Evolutionary conservation across 179 eudicot species (phyloP), one percentile per base, ranked within the genome.

Genomic region (Silene vulgaris): DNA sequence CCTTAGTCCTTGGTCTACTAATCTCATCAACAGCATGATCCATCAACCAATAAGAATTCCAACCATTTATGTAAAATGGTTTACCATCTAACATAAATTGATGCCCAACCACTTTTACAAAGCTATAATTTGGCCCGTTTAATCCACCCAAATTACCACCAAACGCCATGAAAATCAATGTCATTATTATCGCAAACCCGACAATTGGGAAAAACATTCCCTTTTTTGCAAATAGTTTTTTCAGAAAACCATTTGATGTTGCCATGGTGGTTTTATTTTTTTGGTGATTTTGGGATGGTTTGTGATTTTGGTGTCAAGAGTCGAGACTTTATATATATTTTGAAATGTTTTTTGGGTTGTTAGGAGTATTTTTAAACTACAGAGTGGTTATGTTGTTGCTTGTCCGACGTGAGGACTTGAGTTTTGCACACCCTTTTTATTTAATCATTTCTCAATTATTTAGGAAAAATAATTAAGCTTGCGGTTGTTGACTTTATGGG

Each of bases 11-110:
- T 13, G 85, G 80, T 70, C 85, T 87, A 66, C 70, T 66, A 4
- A 12, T 14, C 1, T 72, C 87, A 28, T 95, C 89, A 74, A 85
- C 95, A 72, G 90, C 93, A 65, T 89, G 90, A 72, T 92, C 92
- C 97, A 95, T 95, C 63, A 95, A 80, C 98, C 99, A 95, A 76
- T 95, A 95, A 65, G 99, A 92, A 65, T 92, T 95, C 97, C 97
- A 95, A 19, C 99, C 99, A 85, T 95, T 95, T 0, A 90, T 77
- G 74, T 88, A 92, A 69, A 92, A 92, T 5, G 89, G 86, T 66
- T 74, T 81, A 29, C 91, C 96, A 80, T 95, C 95, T 69, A 90
- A 74, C 72, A 81, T 65, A 82, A 92, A 92, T 77, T 90, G 97
- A 69, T 87, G 88, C 52, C 93, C 99, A 83, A 87, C 86, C 64